Base-by-base conservation (phyloP, 1,284 basidiomycete genomes). In the Termitomyces sp. region DNA sequence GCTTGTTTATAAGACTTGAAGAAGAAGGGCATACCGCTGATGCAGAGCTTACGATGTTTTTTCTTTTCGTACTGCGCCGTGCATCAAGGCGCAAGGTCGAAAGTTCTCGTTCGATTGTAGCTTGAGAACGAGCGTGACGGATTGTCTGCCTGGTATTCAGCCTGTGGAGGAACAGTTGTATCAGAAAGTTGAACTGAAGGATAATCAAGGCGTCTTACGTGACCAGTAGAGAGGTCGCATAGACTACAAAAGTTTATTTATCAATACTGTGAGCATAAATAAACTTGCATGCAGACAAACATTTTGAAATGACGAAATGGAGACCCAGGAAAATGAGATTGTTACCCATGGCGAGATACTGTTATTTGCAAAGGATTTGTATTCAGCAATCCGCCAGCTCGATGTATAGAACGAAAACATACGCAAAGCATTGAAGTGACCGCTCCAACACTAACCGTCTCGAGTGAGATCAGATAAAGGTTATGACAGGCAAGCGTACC, bases 401-500 rank as follows among this genome's bases (percentile, higher is more conserved):
- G n/a, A 15, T 34, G 30, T 1, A 13, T 15, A 12, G 21, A 19
- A 8, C 7, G 1, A 7, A n/a, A 19, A 68, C 78, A 53, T 58
- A 81, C 79, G 51, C 75, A 81, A 24, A 79, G 63, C 71, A 81
- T 74, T 0, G 80, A 77, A 17, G 76, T 62, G 2, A 78, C 65
- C 2, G 78, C 77, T n/a, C 77, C 73, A 15, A 75, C 64, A 53
- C 79, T 79, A 45, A 19, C 6, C n/a, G 17, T 15, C 15, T 26
- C 2, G 7, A 28, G 31, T 33, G 39, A 26, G 55, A 34, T 48
- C 45, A 46, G 15, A 43, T 17, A 39, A 43, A 38, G 19, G 15
- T 13, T 15, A 1, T 24, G 10, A 19, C 26, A 19, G 41, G 26
- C 3, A 21, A 21, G 61, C 70, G 36, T 57, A 80, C 80, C 75